Base-by-base conservation (phyloP, 331 rosid species). In the Arachis monticola region DNA sequence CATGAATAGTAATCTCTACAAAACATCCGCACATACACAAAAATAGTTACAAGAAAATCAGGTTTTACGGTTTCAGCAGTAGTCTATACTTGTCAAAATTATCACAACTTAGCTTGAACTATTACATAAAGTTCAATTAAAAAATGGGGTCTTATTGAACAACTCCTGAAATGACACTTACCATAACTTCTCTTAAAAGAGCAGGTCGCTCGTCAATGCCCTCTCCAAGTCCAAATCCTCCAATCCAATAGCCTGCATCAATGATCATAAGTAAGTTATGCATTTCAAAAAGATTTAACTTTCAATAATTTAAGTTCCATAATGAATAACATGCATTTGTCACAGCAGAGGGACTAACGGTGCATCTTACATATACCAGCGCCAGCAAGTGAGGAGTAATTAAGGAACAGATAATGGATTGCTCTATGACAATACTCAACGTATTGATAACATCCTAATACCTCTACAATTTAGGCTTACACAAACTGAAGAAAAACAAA, bases 191-290 rank as follows among this genome's bases (percentile, higher is more conserved):
- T 69, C 78, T 81, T 53, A 92, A 88, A 72, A 92, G 90, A 77
- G 88, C 81, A 76, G 96, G 87, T 67, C 97, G 92, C 80, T 90
- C 97, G 76, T 88, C 86, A 70, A 87, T 87, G 83, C 88, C 77
- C 80, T 94, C 99, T 77, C 97, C 99, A 75, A 87, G 92, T 78
- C 99, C 97, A 88, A 94, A 92, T 60, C 97, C 97, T 81, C 97
- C 99, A 66, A 94, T 83, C 95, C 95, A 94, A 70, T 86, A 94
- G 76, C 97, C 99, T 92, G 47, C 80, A 69, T 47, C 68, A 68
- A 56, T 62, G 60, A 62, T 70, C 38, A 59, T 14, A 72, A 76
- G 45, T 72, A 45, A 52, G 31, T 17, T 61, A 11, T 42, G 51
- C 9, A 68, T 56, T 27, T 6, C 58, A 81, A 53, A 53, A 53